Evolutionary conservation across 2,329 filamentous ascomycete genomes (phyloP), one percentile per base, ranked within the genome.

Genomic region (Teratosphaeria viscida): DNA sequence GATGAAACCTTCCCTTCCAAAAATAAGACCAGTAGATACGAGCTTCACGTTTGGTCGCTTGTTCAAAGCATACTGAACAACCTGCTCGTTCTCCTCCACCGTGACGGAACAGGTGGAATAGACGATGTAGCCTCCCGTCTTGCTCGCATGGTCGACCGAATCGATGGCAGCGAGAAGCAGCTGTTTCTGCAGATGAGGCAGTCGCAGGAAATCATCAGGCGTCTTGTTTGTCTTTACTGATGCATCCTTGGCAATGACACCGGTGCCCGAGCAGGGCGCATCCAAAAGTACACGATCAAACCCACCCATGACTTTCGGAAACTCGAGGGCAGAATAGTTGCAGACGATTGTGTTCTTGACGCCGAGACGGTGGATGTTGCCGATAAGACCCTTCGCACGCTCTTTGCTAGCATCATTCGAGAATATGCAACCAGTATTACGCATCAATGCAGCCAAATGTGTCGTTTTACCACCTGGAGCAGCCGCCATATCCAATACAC

Each of bases 161-260:
- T 99, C 94, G 64, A 99, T 96, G 55, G 94, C 94, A 7, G 91
- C 85, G 32, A 99, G 83, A 12, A 99, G 79, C 59, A 99, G 82
- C 76, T 97, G 92, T 75, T 96, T 96, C 76, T 99, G 94, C 61
- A 90, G 83, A 75, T 99, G 94, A 0, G 94, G 92, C 57, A 99
- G 84, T 70, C 88, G 85, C 74, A 96, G 84, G 79, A 99, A 99
- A 75, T 99, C 94, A 65, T 87, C 87, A 72, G 95, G 90, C 11
- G 89, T 95, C 81, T 97, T 97, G 80, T 96, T 97, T 27, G 92
- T 97, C 82, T 99, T 99, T 67, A 99, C 91, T 65, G 88, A 90
- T 35, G 92, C 85, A 75, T 99, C 94, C 79, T 99, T 99, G 64
- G 91, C 88, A 66, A 99, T 99, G 71, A 99, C 94, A 69, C 94